Evolutionary conservation across 805 yeast genomes (phyloP).

Genomic region (Myxozyma neotropica): DNA sequence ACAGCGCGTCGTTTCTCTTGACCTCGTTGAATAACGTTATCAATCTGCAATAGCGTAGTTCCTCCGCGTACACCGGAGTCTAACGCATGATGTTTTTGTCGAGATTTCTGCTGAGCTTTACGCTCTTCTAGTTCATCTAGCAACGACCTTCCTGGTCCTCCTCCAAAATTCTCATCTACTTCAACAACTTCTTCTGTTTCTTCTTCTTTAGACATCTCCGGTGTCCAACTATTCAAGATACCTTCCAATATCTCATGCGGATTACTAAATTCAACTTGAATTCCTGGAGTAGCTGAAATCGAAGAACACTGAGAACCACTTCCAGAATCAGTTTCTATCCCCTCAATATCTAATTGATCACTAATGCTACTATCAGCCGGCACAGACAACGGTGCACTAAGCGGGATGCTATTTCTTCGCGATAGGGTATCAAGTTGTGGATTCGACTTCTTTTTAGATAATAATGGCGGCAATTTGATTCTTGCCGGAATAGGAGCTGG

Average conservation of each 20-base stretch:
- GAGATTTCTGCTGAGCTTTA: slow-evolving; percentile 13
- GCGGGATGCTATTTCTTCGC: not conserved
- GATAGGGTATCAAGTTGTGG: not conserved
- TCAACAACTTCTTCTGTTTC: not conserved
- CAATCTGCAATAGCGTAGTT: slow-evolving; percentile 18
- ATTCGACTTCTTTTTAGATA: slow-evolving; percentile 9
- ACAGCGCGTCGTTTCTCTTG: slow-evolving; percentile 19
- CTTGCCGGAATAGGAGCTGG: slow-evolving; percentile 29
- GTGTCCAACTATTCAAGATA: slow-evolving; percentile 7
- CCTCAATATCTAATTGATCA: not conserved
- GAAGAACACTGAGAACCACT: not conserved
- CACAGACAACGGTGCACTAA: slow-evolving; percentile 4
- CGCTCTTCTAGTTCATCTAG: slow-evolving; percentile 23
- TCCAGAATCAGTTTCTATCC: slow-evolving; percentile 4
- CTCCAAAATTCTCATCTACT: not conserved
- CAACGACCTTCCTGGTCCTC: slow-evolving; percentile 19
- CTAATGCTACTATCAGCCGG: not conserved
- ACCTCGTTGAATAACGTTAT: slow-evolving; percentile 7
- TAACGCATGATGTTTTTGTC: slow-evolving; percentile 1
- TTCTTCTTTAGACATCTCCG: not conserved
- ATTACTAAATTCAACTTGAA: not conserved
- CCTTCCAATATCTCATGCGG: slow-evolving; percentile 21
- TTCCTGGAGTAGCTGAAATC: slow-evolving; percentile 11
- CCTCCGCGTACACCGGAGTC: not conserved
- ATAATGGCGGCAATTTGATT: slow-evolving; percentile 21